Percentiles rank a stretch among this genome's conserved stretches.
Evolutionary conservation across 345 rosid species (phyloP).

Genomic region (Aquilaria malaccensis): DNA sequence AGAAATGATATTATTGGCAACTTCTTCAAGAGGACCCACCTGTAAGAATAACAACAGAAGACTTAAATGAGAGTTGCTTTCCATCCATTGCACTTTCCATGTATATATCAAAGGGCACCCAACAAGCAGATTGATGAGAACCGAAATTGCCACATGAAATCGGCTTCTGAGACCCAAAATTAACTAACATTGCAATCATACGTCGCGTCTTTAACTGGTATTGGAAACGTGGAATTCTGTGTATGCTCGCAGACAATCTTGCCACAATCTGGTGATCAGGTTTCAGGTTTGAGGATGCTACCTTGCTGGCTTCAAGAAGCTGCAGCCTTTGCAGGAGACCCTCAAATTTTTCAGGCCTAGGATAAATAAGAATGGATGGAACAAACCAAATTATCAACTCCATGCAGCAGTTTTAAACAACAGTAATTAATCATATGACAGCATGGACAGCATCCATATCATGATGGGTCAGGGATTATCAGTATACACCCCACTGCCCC

Average conservation of each 20-base stretch:
- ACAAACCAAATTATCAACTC: not conserved
- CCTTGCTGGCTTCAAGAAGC: constrained; percentile 29
- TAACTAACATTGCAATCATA: constrained; percentile 30
- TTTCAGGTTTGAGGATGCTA: constrained; percentile 23
- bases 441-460: no score
- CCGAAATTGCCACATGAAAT: constrained; percentile 25
- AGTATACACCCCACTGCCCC: no score
- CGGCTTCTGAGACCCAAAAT: constrained; percentile 24
- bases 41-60: constrained; percentile 34
- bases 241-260: constrained; percentile 33
- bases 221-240: constrained; percentile 22
- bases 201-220: constrained; percentile 28
- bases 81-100: constrained; percentile 61
- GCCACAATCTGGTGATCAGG: constrained; percentile 26
- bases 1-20: not conserved
- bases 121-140: constrained; percentile 36
- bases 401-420: not conserved
- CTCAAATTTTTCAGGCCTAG: constrained; percentile 44
- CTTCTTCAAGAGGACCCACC: constrained; percentile 22
- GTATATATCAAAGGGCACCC: constrained; percentile 53
- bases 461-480: no score
- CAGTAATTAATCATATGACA: no score
- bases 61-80: constrained; percentile 40
- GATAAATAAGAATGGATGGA: constrained; percentile 1
- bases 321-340: constrained; percentile 43